A percentile compares a stretch with the other conserved stretches of the same genome.
Evolutionary conservation across 345 rosid genomes (phyloP).

Genomic region (Pseudoturritis turrita): DNA sequence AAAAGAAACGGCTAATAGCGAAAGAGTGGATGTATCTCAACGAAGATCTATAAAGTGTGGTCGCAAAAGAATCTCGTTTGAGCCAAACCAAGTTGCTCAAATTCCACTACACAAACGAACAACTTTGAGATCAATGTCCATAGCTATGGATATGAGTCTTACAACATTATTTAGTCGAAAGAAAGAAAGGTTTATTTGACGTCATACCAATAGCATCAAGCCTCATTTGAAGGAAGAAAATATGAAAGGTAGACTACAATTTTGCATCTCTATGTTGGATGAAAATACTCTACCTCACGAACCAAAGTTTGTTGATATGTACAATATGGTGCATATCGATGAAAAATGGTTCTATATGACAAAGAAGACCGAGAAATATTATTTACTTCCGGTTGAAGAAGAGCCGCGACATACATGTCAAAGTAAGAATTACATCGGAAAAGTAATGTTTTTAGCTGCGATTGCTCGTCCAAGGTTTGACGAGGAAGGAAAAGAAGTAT

Average conservation of each 20-base stretch:
- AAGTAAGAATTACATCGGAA: background rate
- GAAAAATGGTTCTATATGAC: background rate
- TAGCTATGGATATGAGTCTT: background rate
- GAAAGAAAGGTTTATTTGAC: background rate
- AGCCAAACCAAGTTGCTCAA: too few species aligned
- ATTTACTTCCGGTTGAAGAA: background rate
- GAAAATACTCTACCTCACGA: too few species aligned
- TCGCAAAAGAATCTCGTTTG: background rate
- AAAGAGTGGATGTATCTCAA: background rate
- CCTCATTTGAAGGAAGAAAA: too few species aligned
- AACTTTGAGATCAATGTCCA: background rate
- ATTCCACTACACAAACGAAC: background rate
- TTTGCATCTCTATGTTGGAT: too few species aligned
- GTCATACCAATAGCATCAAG: background rate
- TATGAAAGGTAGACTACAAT: too few species aligned
- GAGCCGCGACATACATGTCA: too few species aligned
- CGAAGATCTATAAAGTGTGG: too few species aligned
- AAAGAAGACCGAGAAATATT: background rate
- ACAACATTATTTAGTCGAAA: background rate
- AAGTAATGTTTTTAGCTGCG: background rate
- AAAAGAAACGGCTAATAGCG: background rate
- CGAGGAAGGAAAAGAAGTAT: background rate
- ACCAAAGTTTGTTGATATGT: too few species aligned
- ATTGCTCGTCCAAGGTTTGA: background rate
- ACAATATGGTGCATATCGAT: too few species aligned